These are phyloP conservation scores for Melanomma pulvis-pyrius DNA, from an alignment of 495 filamentous ascomycete genomes.

Conservation along the genomic window DNA sequence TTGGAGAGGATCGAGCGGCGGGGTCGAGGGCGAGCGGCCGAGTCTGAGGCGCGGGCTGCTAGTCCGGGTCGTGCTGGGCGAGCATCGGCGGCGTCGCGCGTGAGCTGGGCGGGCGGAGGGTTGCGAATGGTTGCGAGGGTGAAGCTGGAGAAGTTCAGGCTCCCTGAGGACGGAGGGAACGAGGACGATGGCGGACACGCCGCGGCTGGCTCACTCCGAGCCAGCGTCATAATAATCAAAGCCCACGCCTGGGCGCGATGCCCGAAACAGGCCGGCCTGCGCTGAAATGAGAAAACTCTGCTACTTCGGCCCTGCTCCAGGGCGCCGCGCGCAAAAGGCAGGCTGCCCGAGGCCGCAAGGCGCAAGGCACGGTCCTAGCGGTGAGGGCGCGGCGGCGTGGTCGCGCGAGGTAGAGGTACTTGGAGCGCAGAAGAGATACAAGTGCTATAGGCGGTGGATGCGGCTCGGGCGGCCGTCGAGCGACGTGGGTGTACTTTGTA, in stretches of 20 bases:
- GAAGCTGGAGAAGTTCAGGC: neutral
- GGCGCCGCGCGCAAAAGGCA: slow-evolving; percentile 16
- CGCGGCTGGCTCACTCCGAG: neutral
- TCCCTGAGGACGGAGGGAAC: neutral
- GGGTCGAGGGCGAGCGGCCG: neutral
- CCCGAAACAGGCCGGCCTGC: slow-evolving; percentile 22
- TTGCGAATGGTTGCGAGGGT: slow-evolving; percentile 5
- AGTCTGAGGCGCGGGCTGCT: slow-evolving; percentile 24
- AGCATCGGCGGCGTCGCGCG: slow-evolving; percentile 14
- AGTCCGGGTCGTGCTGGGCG: slow-evolving; percentile 17
- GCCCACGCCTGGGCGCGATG: neutral
- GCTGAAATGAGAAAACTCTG: slow-evolving; percentile 28
- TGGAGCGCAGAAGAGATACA: neutral
- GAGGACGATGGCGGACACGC: neutral
- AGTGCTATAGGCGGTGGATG: neutral
- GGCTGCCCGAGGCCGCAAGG: slow-evolving; percentile 27
- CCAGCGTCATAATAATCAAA: slow-evolving; percentile 26
- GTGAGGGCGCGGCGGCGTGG: neutral
- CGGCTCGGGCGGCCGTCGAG: neutral
- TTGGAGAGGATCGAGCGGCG: slow-evolving; percentile 17
- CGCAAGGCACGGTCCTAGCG: neutral
- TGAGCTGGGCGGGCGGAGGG: neutral
- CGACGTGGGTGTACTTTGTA: neutral
- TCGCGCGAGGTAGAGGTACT: slow-evolving; percentile 1
- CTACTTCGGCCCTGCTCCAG: slow-evolving; percentile 22